These are phyloP conservation scores for Wickerhamomyces tratensis DNA, from an alignment of 805 yeast genomes.

Conservation along the genomic window DNA sequence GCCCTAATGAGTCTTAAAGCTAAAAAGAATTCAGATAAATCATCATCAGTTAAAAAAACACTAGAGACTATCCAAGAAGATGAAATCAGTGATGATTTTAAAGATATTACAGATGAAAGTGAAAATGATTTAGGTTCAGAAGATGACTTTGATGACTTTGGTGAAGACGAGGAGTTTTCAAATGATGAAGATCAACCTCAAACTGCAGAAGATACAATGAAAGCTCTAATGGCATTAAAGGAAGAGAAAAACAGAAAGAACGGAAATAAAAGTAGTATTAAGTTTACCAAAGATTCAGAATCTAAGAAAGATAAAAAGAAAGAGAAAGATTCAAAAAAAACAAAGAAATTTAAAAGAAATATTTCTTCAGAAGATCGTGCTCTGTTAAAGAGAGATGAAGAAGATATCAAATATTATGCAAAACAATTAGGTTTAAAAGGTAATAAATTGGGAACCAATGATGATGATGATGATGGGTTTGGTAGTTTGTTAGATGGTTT, in stretches of 20 bases:
- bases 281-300: constrained; percentile 14
- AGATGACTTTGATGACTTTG: background rate
- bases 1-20: constrained; percentile 31
- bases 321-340: constrained; percentile 6
- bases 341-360: constrained; percentile 9
- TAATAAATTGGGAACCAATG: constrained; percentile 30
- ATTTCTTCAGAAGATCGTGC: constrained; percentile 37
- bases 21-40: constrained; percentile 24
- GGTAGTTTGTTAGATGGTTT: constrained; percentile 77
- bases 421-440: constrained; percentile 67
- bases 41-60: constrained; percentile 15
- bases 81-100: constrained; percentile 1
- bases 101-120: constrained; percentile 3
- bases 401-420: constrained; percentile 76
- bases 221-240: constrained; percentile 20
- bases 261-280: constrained; percentile 12
- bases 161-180: background rate
- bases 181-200: constrained; percentile 16
- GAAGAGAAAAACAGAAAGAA: background rate
- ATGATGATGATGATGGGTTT: constrained; percentile 62
- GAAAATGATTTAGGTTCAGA: no score
- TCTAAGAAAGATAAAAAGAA: constrained; percentile 6
- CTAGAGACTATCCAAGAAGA: constrained; percentile 11
- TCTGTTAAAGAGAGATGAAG: constrained; percentile 51
- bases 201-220: constrained; percentile 27